phyloP scores from a whole-genome alignment of 495 filamentous ascomycete genomes.

The Evansstolkia leycettana region DNA sequence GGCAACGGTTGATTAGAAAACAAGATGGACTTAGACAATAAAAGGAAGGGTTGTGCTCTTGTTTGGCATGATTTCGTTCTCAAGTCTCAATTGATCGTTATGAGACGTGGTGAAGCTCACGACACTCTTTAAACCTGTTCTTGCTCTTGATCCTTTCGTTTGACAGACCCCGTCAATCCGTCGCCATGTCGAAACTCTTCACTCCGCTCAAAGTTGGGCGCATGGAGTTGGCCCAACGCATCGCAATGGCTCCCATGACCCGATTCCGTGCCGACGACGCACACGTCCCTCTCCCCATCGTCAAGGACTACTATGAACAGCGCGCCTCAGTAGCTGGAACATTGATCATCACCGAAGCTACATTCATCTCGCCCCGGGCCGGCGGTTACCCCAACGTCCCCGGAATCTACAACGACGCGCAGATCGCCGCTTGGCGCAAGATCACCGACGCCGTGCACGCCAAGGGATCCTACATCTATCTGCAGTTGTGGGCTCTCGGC shows the following conservation, averaged over 20 bases:
- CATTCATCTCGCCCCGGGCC: slow-evolving; percentile 44
- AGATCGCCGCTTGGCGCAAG: slow-evolving; percentile 49
- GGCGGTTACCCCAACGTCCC: slow-evolving; percentile 44
- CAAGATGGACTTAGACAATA: too few species aligned
- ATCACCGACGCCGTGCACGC: slow-evolving; percentile 56
- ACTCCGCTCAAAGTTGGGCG: slow-evolving; percentile 34
- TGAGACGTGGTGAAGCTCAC: too few species aligned
- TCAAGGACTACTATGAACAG: slow-evolving; percentile 41
- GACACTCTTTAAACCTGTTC: too few species aligned
- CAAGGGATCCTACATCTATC: slow-evolving; percentile 48
- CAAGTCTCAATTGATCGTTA: too few species aligned
- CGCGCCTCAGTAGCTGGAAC: slow-evolving; percentile 35
- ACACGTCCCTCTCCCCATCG: slow-evolving; percentile 23
- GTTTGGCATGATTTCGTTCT: too few species aligned
- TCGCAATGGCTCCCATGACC: slow-evolving; percentile 39
- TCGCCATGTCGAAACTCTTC: slow-evolving; percentile 32
- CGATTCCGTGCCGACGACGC: slow-evolving; percentile 35
- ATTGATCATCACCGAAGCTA: slow-evolving; percentile 46
- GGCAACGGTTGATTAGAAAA: too few species aligned
- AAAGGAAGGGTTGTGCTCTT: too few species aligned
- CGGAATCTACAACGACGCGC: slow-evolving; percentile 48
- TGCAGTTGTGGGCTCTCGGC: slow-evolving; percentile 59
- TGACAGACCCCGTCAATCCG: slow-evolving; percentile 30
- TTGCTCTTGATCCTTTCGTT: too few species aligned
- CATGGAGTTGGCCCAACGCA: slow-evolving; percentile 33